Evolutionary conservation across 2,329 filamentous ascomycete species (phyloP), one percentile per base, ranked within the genome.

Genomic region (Albophoma yamanashiensis): DNA sequence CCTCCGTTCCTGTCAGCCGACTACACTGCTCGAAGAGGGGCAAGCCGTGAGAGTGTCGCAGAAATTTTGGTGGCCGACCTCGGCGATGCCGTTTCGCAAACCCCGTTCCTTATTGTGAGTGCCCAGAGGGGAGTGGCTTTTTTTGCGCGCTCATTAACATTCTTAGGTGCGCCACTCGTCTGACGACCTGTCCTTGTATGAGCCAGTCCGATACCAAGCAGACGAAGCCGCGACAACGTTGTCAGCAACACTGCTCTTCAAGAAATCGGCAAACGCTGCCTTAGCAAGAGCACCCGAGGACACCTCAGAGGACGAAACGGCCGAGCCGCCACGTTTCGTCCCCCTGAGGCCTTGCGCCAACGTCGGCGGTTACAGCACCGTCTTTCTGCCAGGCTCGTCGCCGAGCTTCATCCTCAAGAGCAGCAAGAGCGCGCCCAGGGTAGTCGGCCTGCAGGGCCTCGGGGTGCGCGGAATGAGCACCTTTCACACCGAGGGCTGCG

Each of bases 1-100:
- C 91, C 91, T 0, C 86, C 89, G 0, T 80, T 89, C 12, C 76
- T 97, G 34, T 89, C 89, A 1, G 75, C 84, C 7, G 89, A 93
- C 42, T 89, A 87, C 67, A 77, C 83, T 0, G 78, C 83, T 1
- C 84, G 89, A 65, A 85, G 91, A 67, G 86, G 87, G 55, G 86
- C 86, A 27, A 82, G 83, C 9, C 88, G 87, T 66, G 92, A 94
- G 66, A 81, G 78, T 0, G 73, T 99, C 9, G 84, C 85, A 0
- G 93, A 99, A 71, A 82, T 96, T 5, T 70, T 96, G 9, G 83
- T 97, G 7, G 88, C 92, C 40, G 88, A 97, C 64, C 81, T 99
- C 15, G 94, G 94, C 34, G 91, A 96, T 68, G 75, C 79, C 5
- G 85, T 84, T 12, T 80, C 81, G 27, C 86, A 83, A 62, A 84